Evolutionary conservation across 169 alveolate species (phyloP), one percentile per base, ranked within the genome.

Genomic region (Plasmodium vivax): DNA sequence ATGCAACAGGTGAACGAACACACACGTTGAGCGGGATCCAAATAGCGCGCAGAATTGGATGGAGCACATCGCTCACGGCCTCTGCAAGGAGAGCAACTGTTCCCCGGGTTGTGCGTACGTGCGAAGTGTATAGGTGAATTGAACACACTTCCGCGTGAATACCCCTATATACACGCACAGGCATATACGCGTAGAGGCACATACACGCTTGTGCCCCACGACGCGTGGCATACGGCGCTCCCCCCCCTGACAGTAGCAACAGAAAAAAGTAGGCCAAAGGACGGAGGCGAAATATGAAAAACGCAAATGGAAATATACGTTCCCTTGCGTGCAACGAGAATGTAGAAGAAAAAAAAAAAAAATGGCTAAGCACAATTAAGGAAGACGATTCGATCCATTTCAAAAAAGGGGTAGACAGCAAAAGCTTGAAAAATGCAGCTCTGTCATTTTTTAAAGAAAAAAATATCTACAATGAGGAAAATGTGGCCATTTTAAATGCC

Each of bases 391-490:
- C 51, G 23, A 19, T 34, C 43, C 30, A 71, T 58, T 51, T 90
- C 81, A 90, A 90, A 68, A 68, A 68, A 19, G 90, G 83, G 12
- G 54, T 43, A 80, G 77, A 32, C 51, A 23, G 32, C 58, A 80
- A 90, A 62, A 79, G 14, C 54, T 58, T 92, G 75, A 92, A 92
- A 79, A 73, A 41, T 79, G 32, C 19, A 27, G 95, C 88, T 6
- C 36, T 92, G 9, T 19, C 75, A 7, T 72, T 92, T 41, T 92
- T 92, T 73, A 92, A 92, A 92, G 92, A 81, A 32, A 82, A 92
- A 19, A 72, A 92, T 72, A 71, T 82, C 34, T 92, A 83, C 62
- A 92, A 81, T 82, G 92, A 83, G 41, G 92, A 82, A 75, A 92
- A 82, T 92, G 47, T 82, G 10, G 32, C 12, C 2, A 36, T 83